phyloP scores from a whole-genome alignment of 139 green algal species.

The Chlorella ohadii region DNA sequence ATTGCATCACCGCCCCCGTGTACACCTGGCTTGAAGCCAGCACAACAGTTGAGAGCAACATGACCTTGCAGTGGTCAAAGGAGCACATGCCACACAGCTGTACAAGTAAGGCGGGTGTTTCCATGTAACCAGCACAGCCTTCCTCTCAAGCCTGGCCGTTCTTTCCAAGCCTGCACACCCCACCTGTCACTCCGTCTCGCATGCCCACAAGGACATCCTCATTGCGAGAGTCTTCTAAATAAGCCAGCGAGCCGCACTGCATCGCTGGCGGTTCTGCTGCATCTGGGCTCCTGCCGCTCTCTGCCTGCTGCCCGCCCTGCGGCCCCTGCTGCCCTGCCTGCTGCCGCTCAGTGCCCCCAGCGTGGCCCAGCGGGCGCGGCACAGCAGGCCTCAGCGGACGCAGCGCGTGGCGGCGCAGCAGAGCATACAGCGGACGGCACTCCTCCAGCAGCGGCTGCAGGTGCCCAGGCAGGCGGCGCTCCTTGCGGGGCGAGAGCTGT shows the following conservation, averaged over 20 bases:
- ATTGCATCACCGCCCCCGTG: too few relatives aligned
- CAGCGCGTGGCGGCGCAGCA: constrained; percentile 56
- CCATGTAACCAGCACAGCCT: too few relatives aligned
- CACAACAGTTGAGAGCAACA: too few relatives aligned
- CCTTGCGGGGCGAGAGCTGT: background rate
- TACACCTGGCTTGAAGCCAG: too few relatives aligned
- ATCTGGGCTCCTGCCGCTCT: background rate
- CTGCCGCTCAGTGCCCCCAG: background rate
- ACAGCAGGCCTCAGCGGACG: background rate
- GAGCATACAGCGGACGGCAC: constrained; percentile 65
- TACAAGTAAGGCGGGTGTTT: too few relatives aligned
- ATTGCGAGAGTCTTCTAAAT: constrained; percentile 65
- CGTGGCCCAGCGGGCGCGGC: background rate
- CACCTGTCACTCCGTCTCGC: constrained; percentile 64
- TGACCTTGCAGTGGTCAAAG: too few relatives aligned
- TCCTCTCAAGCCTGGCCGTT: too few relatives aligned
- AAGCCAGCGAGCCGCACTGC: constrained; percentile 64
- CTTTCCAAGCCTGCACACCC: too few relatives aligned
- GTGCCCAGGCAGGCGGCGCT: constrained; percentile 44
- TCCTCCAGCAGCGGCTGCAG: constrained; percentile 72
- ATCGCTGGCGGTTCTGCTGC: background rate
- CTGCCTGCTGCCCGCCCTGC: background rate
- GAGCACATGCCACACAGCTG: background rate
- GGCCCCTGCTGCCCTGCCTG: background rate
- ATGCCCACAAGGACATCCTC: constrained; percentile 74